Evolutionary conservation across 1,284 basidiomycete species (phyloP), one percentile per base, ranked within the genome.

Genomic region (Sanghuangporus sanghuang): DNA sequence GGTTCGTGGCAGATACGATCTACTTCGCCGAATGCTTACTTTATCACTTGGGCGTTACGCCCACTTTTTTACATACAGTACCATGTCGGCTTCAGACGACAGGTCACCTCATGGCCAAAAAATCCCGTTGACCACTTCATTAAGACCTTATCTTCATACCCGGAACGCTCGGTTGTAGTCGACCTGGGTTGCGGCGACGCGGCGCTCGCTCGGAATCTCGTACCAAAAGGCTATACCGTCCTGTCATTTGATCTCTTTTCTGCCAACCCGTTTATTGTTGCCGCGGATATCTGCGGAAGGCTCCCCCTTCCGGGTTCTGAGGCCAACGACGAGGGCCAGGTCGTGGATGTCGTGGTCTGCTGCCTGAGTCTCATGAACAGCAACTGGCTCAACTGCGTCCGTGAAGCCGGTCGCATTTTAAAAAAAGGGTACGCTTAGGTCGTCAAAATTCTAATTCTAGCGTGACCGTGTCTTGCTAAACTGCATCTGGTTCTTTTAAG

Each of bases 101-200:
- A 96, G 76, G 93, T 96, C 3, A 83, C 89, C 60, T 86, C 87
- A 2, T 98, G 95, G 95, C 95, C 95, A 0, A 85, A 85, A 1
- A 96, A 96, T 70, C 95, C 95, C 1, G 87, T 96, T 23, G 80
- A 89, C 38, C 82, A 91, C 72, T 93, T 95, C 72, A 83, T 90
- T 58, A 77, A 80, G 2, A 67, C 72, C 5, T 78, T 92, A 21
- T 85, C 84, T 8, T 74, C 79, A 32, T 87, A 87, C 67, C 84
- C 92, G 5, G 63, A 78, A 18, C 82, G 81, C 62, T 88, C 89
- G 0, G 78, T 98, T 64, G 86, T 99, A 55, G 95, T 87, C 23
- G 97, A 99, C 76, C 80, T 99, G 23, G 97, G 97, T 6, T 98
- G 96, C 68, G 97, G 97, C 12, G 95, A 98, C 72, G 97, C 95